A percentile compares a stretch with the other conserved stretches of the same genome.
Conservation (phyloP, 1,139 yeast species). For the Saccharomyces hybrid region DNA sequence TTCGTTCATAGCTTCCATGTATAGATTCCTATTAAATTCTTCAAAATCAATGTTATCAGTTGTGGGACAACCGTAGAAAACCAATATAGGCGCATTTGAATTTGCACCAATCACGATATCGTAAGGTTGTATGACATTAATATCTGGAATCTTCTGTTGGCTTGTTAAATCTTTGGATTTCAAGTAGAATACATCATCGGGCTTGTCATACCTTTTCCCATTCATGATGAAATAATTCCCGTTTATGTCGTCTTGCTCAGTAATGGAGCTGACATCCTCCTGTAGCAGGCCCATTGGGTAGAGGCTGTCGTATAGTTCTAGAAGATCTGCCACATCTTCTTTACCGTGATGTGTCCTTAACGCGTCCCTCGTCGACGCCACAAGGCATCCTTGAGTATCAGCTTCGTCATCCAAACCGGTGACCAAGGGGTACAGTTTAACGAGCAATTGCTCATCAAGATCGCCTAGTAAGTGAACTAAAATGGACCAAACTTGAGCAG, state of each 20-base stretch:
- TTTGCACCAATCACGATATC: slow-evolving; percentile 25
- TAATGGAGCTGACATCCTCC: slow-evolving; percentile 6
- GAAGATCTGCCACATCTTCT: slow-evolving; percentile 10
- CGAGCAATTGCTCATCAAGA: slow-evolving; percentile 3
- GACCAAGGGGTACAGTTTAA: slow-evolving; percentile 15
- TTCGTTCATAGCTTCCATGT: slow-evolving; percentile 44
- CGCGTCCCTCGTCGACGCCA: background rate
- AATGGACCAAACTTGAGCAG: background rate
- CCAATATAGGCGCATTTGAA: slow-evolving; percentile 31
- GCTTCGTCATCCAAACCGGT: slow-evolving; percentile 12
- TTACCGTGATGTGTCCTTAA: slow-evolving; percentile 5
- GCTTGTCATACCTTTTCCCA: slow-evolving; percentile 15
- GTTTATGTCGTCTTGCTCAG: slow-evolving; percentile 1
- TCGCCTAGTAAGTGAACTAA: background rate
- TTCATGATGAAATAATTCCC: slow-evolving; percentile 23
- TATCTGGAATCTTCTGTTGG: slow-evolving; percentile 19
- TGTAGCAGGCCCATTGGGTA: slow-evolving; percentile 20
- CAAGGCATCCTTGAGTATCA: slow-evolving; percentile 3
- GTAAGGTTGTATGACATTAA: slow-evolving; percentile 5
- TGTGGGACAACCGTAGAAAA: slow-evolving; percentile 44
- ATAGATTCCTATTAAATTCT: slow-evolving; percentile 51
- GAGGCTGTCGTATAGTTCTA: slow-evolving; percentile 11
- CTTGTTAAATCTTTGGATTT: slow-evolving; percentile 24
- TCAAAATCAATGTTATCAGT: slow-evolving; percentile 46
- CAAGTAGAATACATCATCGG: slow-evolving; percentile 30